Evolutionary conservation across 257 asterid genomes (phyloP).

Genomic region (Solanum verrucosum): DNA sequence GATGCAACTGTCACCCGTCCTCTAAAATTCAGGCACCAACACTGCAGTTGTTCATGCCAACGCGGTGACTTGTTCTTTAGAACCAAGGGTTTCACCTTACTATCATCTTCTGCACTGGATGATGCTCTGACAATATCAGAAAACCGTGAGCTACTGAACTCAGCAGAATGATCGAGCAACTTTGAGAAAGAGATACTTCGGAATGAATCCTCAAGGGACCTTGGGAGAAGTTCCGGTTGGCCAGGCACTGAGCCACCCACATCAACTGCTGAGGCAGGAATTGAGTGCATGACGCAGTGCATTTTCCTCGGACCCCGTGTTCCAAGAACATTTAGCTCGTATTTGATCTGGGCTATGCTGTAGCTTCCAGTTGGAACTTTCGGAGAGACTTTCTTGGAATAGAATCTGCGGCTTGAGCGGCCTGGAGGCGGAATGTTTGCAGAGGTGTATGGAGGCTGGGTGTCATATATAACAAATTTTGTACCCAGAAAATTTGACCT

Average conservation of each 20-base stretch:
- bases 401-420: slow-evolving; percentile 67
- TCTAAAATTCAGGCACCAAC: slow-evolving; percentile 66
- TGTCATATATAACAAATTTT: slow-evolving; percentile 78
- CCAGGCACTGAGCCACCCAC: slow-evolving; percentile 52
- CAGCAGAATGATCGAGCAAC: slow-evolving; percentile 32
- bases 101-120: slow-evolving; percentile 13
- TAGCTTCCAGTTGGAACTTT: slow-evolving; percentile 54
- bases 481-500: slow-evolving; percentile 90
- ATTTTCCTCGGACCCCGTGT: slow-evolving; percentile 62
- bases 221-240: slow-evolving; percentile 44
- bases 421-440: slow-evolving; percentile 54
- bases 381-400: slow-evolving; percentile 71
- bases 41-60: slow-evolving; percentile 63
- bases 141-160: slow-evolving; percentile 55
- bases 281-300: slow-evolving; percentile 53
- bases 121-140: slow-evolving; percentile 21
- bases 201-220: slow-evolving; percentile 54
- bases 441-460: slow-evolving; percentile 55
- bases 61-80: slow-evolving; percentile 63
- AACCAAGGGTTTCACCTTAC: slow-evolving; percentile 41
- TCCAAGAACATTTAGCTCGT: slow-evolving; percentile 65
- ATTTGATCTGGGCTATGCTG: slow-evolving; percentile 48
- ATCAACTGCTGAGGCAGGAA: slow-evolving; percentile 45
- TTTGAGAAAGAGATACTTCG: slow-evolving; percentile 47
- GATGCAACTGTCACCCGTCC: slow-evolving; percentile 71